Percentiles rank a stretch among this genome's conserved stretches.
phyloP scores from a whole-genome alignment of 768 basidiomycete genomes.

The Lactarius pseudohatsudake region DNA sequence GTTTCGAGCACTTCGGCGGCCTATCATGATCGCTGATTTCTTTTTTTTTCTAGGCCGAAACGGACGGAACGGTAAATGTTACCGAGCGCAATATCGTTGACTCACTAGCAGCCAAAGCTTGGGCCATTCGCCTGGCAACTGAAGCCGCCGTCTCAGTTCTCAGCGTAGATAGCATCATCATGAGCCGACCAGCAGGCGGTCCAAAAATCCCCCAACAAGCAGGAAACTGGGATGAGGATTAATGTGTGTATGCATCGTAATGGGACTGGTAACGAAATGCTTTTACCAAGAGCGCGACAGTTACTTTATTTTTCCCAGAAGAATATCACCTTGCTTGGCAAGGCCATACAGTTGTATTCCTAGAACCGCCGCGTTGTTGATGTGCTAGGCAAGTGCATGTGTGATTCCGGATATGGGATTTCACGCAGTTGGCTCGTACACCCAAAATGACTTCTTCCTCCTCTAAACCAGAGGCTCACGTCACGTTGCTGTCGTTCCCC shows the following conservation, averaged over 20 bases:
- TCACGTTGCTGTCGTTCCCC: background rate
- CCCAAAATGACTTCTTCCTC: background rate
- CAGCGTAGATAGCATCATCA: conserved; percentile 96
- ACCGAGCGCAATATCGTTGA: conserved; percentile 72
- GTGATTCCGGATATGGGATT: too few species aligned
- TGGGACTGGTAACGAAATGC: background rate
- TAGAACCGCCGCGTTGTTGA: too few species aligned
- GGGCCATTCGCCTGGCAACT: conserved; percentile 88
- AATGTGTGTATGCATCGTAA: conserved; percentile 1
- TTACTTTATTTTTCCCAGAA: too few species aligned
- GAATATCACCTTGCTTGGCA: too few species aligned
- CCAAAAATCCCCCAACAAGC: conserved; percentile 86
- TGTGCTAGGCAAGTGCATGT: too few species aligned
- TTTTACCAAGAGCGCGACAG: background rate
- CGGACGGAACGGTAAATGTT: conserved; percentile 71
- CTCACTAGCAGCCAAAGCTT: conserved; percentile 84
- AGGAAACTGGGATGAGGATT: conserved; percentile 85
- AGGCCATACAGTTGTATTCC: too few species aligned
- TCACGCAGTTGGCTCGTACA: too few species aligned
- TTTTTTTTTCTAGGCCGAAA: conserved; percentile 55
- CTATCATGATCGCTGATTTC: conserved; percentile 15
- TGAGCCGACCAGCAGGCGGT: conserved; percentile 90
- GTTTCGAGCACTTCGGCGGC: background rate
- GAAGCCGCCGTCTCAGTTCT: conserved; percentile 90
- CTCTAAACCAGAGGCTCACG: background rate